Conservation (phyloP, 257 asterid genomes). For the Phtheirospermum japonicum region DNA sequence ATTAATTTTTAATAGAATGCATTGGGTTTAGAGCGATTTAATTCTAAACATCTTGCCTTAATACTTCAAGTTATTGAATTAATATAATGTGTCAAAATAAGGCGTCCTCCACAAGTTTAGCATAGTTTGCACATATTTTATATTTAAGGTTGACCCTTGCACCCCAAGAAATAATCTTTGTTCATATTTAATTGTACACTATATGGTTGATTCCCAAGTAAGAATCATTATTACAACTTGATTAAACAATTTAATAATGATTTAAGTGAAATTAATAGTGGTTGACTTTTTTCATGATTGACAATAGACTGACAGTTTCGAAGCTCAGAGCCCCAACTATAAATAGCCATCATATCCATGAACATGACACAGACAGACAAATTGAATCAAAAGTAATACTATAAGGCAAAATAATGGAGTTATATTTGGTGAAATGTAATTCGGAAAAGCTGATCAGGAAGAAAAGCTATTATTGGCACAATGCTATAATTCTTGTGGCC, state of each 20-base stretch:
- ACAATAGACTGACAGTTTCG: not conserved
- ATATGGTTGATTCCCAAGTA: not conserved
- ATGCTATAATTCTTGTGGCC: constrained; percentile 13
- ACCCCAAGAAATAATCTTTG: constrained; percentile 26
- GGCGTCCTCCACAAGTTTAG: constrained; percentile 30
- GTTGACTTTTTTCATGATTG: not conserved
- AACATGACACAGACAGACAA: constrained; percentile 2
- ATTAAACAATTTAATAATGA: constrained; percentile 17
- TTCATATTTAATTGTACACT: not conserved
- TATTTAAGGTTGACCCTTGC: constrained; percentile 34
- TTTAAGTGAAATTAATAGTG: not conserved
- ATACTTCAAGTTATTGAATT: too few relatives aligned
- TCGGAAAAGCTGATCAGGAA: constrained; percentile 12
- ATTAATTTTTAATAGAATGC: too few relatives aligned
- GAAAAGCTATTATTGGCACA: constrained; percentile 9
- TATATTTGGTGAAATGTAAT: constrained; percentile 6
- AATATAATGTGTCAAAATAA: not conserved
- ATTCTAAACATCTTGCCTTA: too few relatives aligned
- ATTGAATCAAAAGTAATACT: constrained; percentile 5
- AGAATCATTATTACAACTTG: not conserved
- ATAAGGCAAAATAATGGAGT: constrained; percentile 32
- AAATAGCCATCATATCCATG: constrained; percentile 23
- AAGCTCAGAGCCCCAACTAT: constrained; percentile 18
- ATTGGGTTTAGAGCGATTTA: too few relatives aligned
- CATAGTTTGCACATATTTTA: not conserved